Base-by-base conservation (phyloP, 768 basidiomycete genomes). In the Suillus plorans region DNA sequence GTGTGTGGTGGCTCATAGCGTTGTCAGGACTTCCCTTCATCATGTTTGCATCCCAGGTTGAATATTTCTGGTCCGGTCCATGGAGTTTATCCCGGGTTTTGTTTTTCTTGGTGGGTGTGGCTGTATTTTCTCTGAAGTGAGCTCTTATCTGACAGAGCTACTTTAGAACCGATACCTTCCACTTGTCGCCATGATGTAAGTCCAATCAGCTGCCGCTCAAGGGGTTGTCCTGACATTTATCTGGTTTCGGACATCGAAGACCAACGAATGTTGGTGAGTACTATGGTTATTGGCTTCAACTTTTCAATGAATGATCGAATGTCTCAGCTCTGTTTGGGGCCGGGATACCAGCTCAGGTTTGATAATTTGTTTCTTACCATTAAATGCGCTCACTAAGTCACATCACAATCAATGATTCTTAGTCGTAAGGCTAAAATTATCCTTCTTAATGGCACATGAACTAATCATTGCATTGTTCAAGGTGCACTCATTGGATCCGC, bases 131-230 rank as follows among this genome's bases (percentile, higher is more conserved):
- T 65, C 34, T 34, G 6, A 41, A 13, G 20, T 22, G 22, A 47
- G 41, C 41, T 14, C 20, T 34, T 10, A 41, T 42, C 45, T 36
- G 22, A 62, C 25, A 7, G 20, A 16, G 47, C 18, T 57, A 50
- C 34, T 56, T 18, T 53, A 65, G 64, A 65, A 62, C 45, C 64
- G 61, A 47, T 65, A 65, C 36, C 62, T 65, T 52, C 64, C 64
- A 14, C 22, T 65, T 3, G 4, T 25, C 25, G 14, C 47, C 36
- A 65, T 65, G 64, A 45, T 34, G 64, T 65, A 39, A 37, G 64
- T 65, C 7, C 47, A 13, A 37, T 36, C 36, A 31, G 16, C 14
- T 16, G 36, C n/a, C 9, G n/a, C 18, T 57, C 16, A 10, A 53
- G 28, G 37, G 34, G 13, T 14, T 25, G n/a, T 12, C 5, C 34